phyloP scores from a whole-genome alignment of 352 stramenopile genomes.

The Phytophthora citricola region DNA sequence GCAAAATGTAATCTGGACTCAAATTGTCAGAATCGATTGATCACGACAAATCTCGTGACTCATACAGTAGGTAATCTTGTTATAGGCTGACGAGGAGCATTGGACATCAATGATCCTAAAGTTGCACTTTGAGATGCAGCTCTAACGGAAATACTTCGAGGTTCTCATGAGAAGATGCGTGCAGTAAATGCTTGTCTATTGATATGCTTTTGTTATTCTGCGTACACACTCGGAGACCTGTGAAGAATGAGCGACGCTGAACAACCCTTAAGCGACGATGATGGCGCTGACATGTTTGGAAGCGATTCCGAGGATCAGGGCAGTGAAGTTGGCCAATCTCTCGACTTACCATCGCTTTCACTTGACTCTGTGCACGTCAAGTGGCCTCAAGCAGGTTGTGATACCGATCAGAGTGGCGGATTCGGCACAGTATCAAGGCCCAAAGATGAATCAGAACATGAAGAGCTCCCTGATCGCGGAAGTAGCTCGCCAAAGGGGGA shows the following conservation, averaged over 20 bases:
- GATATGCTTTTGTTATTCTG: constrained; percentile 7
- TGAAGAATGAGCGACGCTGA: constrained; percentile 26
- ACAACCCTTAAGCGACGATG: constrained; percentile 17
- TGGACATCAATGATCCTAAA: background rate
- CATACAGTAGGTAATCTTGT: background rate
- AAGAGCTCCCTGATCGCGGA: background rate
- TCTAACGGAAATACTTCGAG: background rate
- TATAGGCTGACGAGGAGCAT: background rate
- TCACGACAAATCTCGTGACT: background rate
- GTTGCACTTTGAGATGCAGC: background rate
- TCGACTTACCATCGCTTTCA: constrained; percentile 22
- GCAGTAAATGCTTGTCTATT: constrained; percentile 7
- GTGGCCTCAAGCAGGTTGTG: constrained; percentile 6
- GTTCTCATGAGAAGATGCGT: constrained; percentile 10
- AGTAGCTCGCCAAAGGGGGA: background rate
- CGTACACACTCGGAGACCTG: background rate
- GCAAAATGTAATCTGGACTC: background rate
- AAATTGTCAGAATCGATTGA: background rate
- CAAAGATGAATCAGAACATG: background rate
- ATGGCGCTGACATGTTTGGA: constrained; percentile 23
- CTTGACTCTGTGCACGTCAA: constrained; percentile 5
- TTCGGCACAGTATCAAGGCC: background rate
- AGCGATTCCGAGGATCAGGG: constrained; percentile 20
- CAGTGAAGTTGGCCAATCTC: constrained; percentile 14
- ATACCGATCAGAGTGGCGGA: background rate